A percentile compares a stretch with the other conserved stretches of the same genome.
phyloP scores from a whole-genome alignment of 768 basidiomycete species.

The Suillus lakei region DNA sequence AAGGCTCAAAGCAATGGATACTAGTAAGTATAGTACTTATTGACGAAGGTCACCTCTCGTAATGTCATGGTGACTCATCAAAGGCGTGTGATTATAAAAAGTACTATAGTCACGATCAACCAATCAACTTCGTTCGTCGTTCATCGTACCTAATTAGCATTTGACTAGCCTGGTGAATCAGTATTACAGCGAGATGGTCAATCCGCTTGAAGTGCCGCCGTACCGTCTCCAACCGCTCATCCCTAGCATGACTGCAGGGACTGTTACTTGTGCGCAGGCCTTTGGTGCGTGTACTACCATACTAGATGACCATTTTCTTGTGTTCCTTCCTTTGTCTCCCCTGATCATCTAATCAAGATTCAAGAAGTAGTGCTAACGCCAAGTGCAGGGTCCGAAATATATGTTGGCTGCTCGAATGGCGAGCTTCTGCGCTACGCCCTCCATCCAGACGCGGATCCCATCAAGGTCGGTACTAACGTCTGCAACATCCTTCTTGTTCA shows the following conservation, averaged over 20 bases:
- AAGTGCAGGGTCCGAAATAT: constrained; percentile 75
- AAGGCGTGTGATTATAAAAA: constrained; percentile 1
- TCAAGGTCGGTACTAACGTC: constrained; percentile 42
- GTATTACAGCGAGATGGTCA: constrained; percentile 8
- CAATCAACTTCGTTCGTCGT: neutral
- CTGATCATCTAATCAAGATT: constrained; percentile 8
- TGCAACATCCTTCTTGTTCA: neutral
- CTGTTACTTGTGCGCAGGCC: constrained; percentile 55
- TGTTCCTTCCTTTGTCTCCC: constrained; percentile 11
- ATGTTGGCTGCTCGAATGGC: constrained; percentile 86
- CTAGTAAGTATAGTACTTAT: too few species aligned
- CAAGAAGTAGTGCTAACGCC: neutral
- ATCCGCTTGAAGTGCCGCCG: constrained; percentile 60
- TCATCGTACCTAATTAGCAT: neutral
- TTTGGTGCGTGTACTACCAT: constrained; percentile 46
- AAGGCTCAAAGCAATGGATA: too few species aligned
- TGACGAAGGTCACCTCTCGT: too few species aligned
- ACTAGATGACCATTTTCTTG: constrained; percentile 2
- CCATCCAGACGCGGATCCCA: constrained; percentile 55
- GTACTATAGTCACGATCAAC: neutral
- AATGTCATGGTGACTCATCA: too few species aligned
- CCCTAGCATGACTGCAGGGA: constrained; percentile 34
- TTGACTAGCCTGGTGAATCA: neutral
- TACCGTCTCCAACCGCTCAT: constrained; percentile 60
- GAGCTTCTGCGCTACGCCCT: constrained; percentile 81